Conservation (phyloP, 1,139 yeast genomes). For the Kodamaea alishanica region DNA sequence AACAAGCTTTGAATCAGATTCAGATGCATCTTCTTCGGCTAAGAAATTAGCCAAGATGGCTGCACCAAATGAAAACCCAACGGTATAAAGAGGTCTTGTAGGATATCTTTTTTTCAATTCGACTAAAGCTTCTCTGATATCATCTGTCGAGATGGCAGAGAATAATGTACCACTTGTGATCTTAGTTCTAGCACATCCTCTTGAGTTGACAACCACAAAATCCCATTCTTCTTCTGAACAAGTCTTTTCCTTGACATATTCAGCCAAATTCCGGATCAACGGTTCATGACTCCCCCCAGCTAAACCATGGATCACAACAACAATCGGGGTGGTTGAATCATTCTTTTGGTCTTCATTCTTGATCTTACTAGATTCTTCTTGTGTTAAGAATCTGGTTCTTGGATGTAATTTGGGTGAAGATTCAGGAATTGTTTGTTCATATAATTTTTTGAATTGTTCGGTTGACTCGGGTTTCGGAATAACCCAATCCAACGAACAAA, state of each 20-base stretch:
- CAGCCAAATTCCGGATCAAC: slow-evolving; percentile 65
- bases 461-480: slow-evolving; percentile 46
- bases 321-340: slow-evolving; percentile 50
- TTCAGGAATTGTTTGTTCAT: slow-evolving; percentile 54
- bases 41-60: slow-evolving; percentile 52
- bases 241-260: slow-evolving; percentile 25
- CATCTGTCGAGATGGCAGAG: slow-evolving; percentile 72
- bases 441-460: slow-evolving; percentile 47
- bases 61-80: slow-evolving; percentile 81
- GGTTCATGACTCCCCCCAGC: slow-evolving; percentile 94
- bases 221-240: slow-evolving; percentile 36
- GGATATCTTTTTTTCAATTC: slow-evolving; percentile 60
- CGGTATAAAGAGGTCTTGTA: slow-evolving; percentile 65
- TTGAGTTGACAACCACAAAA: slow-evolving; percentile 68
- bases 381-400: slow-evolving; percentile 67
- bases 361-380: slow-evolving; percentile 29
- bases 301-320: slow-evolving; percentile 75
- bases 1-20: slow-evolving; percentile 37
- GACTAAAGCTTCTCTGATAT: slow-evolving; percentile 57
- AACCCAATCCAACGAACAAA: slow-evolving; percentile 76
- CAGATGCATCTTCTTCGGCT: slow-evolving; percentile 34
- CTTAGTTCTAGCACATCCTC: slow-evolving; percentile 86
- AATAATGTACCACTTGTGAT: slow-evolving; percentile 73
- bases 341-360: slow-evolving; percentile 26
- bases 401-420: slow-evolving; percentile 76